Conservation (phyloP, 495 filamentous ascomycete genomes). For the Aspergillus conjunctus region DNA sequence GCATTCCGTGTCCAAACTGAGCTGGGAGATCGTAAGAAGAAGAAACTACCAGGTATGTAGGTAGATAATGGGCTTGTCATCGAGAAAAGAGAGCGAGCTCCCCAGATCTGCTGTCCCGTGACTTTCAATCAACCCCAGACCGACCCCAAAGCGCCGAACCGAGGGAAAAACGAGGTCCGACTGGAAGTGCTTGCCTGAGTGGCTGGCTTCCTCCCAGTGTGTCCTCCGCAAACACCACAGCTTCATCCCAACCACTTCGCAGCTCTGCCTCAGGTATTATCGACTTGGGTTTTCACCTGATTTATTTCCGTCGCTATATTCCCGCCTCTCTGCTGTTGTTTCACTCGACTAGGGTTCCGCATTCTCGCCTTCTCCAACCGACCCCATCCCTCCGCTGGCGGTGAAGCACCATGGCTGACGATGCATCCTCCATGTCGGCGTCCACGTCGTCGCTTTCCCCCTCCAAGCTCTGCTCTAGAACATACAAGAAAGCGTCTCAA, state of each 20-base stretch:
- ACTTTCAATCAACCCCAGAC: slow-evolving; percentile 18
- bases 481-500: slow-evolving; percentile 84
- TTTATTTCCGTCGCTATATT: not conserved
- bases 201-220: not conserved
- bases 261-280: slow-evolving; percentile 2
- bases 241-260: slow-evolving; percentile 18
- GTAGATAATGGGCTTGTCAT: too few relatives aligned
- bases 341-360: not conserved
- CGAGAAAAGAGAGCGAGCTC: not conserved
- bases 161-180: slow-evolving; percentile 17
- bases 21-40: too few relatives aligned
- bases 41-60: too few relatives aligned
- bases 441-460: slow-evolving; percentile 54
- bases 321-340: not conserved
- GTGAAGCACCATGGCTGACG: slow-evolving; percentile 40
- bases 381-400: slow-evolving; percentile 23
- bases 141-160: slow-evolving; percentile 12
- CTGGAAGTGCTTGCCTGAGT: slow-evolving; percentile 2
- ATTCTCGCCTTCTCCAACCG: slow-evolving; percentile 4
- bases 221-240: slow-evolving; percentile 8
- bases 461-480: slow-evolving; percentile 63
- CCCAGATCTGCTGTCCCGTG: slow-evolving; percentile 18
- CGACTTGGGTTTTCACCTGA: not conserved
- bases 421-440: slow-evolving; percentile 35
- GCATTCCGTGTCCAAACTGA: not conserved